Evolutionary conservation across 2,329 filamentous ascomycete genomes (phyloP), one percentile per base, ranked within the genome.

Genomic region (Trichoderma sp.): DNA sequence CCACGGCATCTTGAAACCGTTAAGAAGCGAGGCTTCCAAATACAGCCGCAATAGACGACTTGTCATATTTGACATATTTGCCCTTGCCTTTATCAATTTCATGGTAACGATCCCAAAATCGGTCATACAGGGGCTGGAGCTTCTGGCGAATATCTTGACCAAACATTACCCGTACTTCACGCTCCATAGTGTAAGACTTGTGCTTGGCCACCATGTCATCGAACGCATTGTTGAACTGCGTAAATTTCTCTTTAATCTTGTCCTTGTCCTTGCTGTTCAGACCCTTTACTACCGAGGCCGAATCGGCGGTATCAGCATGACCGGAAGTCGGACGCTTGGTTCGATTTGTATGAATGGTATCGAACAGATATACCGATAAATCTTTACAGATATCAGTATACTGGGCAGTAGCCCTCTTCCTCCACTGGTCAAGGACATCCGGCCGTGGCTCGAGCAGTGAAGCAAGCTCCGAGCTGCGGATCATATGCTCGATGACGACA

Each of bases 61-160:
- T 97, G 83, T 97, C 94, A 79, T 97, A 98, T 83, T 97, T 97
- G 79, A 97, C 94, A 80, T 98, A 97, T 81, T 99, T 99, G 74
- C 95, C 95, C 82, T 94, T 96, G 70, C 96, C 96, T 83, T 97
- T 97, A 81, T 98, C 95, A 72, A 98, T 90, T 81, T 98, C 96
- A 78, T 97, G 94, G 78, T 99, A 99, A 33, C 95, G 88, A 81
- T 98, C 96, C 89, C 93, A 98, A 81, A 99, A 99, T 57, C 96
- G 88, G 71, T 91, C 92, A 82, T 99, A 99, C 16, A 99, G 85
- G 67, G 95, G 94, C 81, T 98, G 95, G 68, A 99, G 90, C 82
- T 97, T 93, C 75, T 91, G 90, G 79, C 96, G 93, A 72, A 98
- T 91, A 76, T 97, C 94, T 74, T 91, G 89, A 19, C 89, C 90